Conservation (phyloP, 352 stramenopile species). For the Phytophthora hybrid region DNA sequence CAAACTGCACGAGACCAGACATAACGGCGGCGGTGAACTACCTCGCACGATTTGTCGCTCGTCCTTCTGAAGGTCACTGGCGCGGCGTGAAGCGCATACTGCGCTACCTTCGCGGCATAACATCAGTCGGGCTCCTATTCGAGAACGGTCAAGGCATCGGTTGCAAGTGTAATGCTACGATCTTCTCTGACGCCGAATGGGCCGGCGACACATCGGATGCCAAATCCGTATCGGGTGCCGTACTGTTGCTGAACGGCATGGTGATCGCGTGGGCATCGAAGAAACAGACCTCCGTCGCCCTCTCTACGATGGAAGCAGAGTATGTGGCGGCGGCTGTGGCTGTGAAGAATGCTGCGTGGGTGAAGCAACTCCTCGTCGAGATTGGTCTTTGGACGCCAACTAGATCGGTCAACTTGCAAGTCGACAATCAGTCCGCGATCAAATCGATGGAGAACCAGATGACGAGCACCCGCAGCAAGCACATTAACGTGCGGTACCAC, state of each 20-base stretch:
- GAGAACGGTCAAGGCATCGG: neutral
- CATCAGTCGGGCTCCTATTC: neutral
- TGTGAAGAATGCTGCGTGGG: neutral
- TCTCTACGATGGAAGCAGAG: neutral
- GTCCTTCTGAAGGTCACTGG: neutral
- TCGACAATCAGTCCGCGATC: neutral
- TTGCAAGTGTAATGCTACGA: neutral
- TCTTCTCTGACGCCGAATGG: neutral
- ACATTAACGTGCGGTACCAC: conserved; percentile 9
- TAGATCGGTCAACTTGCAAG: neutral
- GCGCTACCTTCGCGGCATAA: neutral
- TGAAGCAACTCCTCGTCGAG: neutral
- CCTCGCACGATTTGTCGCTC: neutral
- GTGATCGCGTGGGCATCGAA: neutral
- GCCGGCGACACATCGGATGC: neutral
- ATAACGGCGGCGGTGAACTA: neutral
- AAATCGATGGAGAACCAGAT: neutral
- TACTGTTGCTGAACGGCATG: neutral
- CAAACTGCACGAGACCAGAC: neutral
- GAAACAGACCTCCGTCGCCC: neutral
- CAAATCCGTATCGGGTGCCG: neutral
- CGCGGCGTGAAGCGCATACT: too few species aligned
- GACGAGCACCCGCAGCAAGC: neutral
- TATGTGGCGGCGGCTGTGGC: neutral
- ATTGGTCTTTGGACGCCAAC: neutral